Evolutionary conservation across 495 filamentous ascomycete species (phyloP).

Genomic region (Neurospora africana): DNA sequence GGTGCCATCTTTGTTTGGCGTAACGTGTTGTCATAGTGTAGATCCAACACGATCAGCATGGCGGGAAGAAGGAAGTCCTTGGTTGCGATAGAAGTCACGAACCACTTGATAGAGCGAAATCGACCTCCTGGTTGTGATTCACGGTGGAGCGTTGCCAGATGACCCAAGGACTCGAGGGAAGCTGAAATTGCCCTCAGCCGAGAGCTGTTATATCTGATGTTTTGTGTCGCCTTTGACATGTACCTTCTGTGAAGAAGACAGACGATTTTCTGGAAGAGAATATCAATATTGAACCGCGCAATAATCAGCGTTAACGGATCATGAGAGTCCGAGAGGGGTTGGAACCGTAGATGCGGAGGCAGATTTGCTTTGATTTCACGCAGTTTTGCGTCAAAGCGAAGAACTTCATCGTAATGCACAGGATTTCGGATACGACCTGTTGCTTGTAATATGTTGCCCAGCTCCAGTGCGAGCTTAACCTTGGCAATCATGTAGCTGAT

Average conservation of each 20-base stretch:
- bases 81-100: constrained; percentile 63
- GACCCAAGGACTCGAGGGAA: constrained; percentile 61
- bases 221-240: constrained; percentile 55
- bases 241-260: constrained; percentile 81
- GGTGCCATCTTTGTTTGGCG: constrained; percentile 5
- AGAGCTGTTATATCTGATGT: constrained; percentile 69
- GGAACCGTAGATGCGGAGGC: constrained; percentile 59
- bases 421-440: constrained; percentile 38
- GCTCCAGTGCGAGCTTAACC: constrained; percentile 49
- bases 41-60: constrained; percentile 78
- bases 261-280: constrained; percentile 73
- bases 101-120: constrained; percentile 60
- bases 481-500: constrained; percentile 84
- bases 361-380: constrained; percentile 55
- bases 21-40: constrained; percentile 42
- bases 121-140: constrained; percentile 67
- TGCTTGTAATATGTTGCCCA: constrained; percentile 42
- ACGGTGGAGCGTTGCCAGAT: constrained; percentile 64
- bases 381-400: constrained; percentile 63
- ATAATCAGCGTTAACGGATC: constrained; percentile 73
- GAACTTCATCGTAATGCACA: constrained; percentile 66
- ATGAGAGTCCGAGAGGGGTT: constrained; percentile 57
- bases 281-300: constrained; percentile 68
- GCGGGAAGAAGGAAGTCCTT: constrained; percentile 81
- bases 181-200: constrained; percentile 73